These are phyloP conservation scores for Planoprotostelium fungivorum DNA, from an alignment of 78 protist species.

Conservation along the genomic window DNA sequence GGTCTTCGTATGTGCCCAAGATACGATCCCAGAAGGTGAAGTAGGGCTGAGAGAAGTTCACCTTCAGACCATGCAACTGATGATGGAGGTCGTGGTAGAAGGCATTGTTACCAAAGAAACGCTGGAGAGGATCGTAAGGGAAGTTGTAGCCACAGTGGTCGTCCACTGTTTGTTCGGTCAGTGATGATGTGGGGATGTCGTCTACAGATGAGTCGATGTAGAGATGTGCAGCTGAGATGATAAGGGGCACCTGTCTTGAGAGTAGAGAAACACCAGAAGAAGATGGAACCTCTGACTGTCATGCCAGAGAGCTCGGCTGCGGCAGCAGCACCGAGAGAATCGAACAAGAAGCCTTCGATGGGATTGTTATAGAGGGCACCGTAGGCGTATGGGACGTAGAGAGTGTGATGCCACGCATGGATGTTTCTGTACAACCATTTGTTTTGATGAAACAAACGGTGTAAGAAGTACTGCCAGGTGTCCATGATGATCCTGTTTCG, in stretches of 20 bases:
- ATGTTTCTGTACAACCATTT: slow-evolving; percentile 23
- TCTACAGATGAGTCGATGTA: too few relatives aligned
- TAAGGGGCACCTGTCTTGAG: slow-evolving; percentile 8
- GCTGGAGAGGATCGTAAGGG: slow-evolving; percentile 13
- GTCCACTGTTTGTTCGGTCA: background rate
- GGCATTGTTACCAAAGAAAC: slow-evolving; percentile 32
- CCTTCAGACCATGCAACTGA: slow-evolving; percentile 24
- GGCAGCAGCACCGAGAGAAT: slow-evolving; percentile 32
- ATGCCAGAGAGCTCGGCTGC: slow-evolving; percentile 18
- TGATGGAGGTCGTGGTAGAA: slow-evolving; percentile 39
- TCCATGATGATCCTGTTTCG: slow-evolving; percentile 9
- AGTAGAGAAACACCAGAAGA: slow-evolving; percentile 22
- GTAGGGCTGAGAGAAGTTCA: slow-evolving; percentile 44
- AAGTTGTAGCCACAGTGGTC: slow-evolving; percentile 20
- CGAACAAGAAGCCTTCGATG: slow-evolving; percentile 38
- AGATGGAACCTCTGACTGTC: slow-evolving; percentile 1
- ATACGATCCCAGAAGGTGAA: slow-evolving; percentile 49
- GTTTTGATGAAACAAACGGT: slow-evolving; percentile 32
- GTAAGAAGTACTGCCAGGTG: slow-evolving; percentile 44
- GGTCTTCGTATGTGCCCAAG: slow-evolving; percentile 17
- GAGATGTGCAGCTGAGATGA: background rate
- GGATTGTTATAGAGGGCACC: slow-evolving; percentile 58
- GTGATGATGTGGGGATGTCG: background rate
- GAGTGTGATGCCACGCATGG: slow-evolving; percentile 46
- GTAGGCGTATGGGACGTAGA: slow-evolving; percentile 33